Conservation (phyloP, 805 yeast species). For the Lipomyces sp. region DNA sequence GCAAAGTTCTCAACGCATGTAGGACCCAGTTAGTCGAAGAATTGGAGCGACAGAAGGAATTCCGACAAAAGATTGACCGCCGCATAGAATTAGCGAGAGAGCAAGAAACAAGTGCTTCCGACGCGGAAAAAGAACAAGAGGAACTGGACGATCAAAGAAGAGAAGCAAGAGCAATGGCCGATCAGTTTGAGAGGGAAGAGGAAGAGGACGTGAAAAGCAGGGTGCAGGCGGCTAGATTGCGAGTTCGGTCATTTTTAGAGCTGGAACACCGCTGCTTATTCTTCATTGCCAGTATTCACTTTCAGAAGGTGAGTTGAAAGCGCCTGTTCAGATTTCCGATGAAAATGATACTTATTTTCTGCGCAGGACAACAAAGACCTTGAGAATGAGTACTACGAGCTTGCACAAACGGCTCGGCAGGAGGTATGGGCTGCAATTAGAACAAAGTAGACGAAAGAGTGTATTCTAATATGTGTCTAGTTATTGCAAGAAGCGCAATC, state of each 20-base stretch:
- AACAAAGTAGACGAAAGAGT: slow-evolving; percentile 38
- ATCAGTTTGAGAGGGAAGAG: slow-evolving; percentile 23
- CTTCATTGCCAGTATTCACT: slow-evolving; percentile 70
- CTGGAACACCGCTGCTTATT: slow-evolving; percentile 73
- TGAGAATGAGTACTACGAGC: slow-evolving; percentile 54
- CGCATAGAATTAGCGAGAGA: background rate
- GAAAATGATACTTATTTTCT: slow-evolving; percentile 34
- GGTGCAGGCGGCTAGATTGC: slow-evolving; percentile 20
- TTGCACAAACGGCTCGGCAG: slow-evolving; percentile 61
- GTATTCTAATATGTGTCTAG: slow-evolving; percentile 36
- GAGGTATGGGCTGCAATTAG: slow-evolving; percentile 32
- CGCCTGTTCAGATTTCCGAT: slow-evolving; percentile 33
- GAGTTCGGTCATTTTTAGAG: slow-evolving; percentile 53
- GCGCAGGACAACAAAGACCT: slow-evolving; percentile 42
- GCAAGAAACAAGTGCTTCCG: background rate
- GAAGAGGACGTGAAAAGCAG: slow-evolving; percentile 18
- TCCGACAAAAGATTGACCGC: slow-evolving; percentile 16
- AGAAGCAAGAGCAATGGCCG: slow-evolving; percentile 19
- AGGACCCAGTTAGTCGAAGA: slow-evolving; percentile 29
- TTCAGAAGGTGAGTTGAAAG: slow-evolving; percentile 44
- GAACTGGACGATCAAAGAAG: slow-evolving; percentile 21
- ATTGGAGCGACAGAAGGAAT: slow-evolving; percentile 21
- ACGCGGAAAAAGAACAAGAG: background rate
- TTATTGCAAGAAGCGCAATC: slow-evolving; percentile 26
- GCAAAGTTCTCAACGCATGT: slow-evolving; percentile 28